Base-by-base conservation (phyloP, 225 moss, liverwort and hornwort genomes). In the Pseudisothecium myosuroides region DNA sequence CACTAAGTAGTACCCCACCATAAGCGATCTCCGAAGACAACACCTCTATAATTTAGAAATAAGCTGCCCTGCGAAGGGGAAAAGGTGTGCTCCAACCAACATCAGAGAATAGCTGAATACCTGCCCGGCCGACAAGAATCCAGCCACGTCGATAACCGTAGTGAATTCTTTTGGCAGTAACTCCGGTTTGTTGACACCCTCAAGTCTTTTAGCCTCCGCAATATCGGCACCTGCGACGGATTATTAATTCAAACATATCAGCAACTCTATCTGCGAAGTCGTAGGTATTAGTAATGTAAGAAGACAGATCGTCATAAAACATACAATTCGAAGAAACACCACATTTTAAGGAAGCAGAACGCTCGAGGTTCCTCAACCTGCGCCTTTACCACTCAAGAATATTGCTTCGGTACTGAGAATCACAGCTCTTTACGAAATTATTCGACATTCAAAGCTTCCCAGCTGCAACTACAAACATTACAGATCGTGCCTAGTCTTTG, bases 141-240 rank as follows among this genome's bases (percentile, higher is more conserved):
- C 98, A 84, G 98, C 98, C 87, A 98, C 94, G 89, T 98, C 98
- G 85, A 98, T 98, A 79, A 98, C 96, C 24, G 98, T 94, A 67
- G 94, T 96, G 86, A 97, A 98, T 66, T 93, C 93, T 85, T 96
- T 94, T 36, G 97, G 98, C 31, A 98, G 95, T 87, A 98, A 90
- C 61, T 98, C 98, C 27, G 98, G 98, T 89, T 97, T 94, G 87
- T 97, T 98, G 45, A 98, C 98, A 66, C 98, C 98, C 88, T 94
- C 96, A 34, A 93, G 95, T 89, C 98, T 91, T 86, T 83, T 96
- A 37, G 97, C 97, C 87, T 95, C 90, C 27, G 96, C 97, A 67
- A 94, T 72, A 87, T 96, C 95, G 21, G 54, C 92, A 86, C 94
- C 96, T 94, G 92, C 87, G 77, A 87, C 60, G 59, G 75, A 76